Evolutionary conservation across 768 basidiomycete species (phyloP), one percentile per base, ranked within the genome.

Genomic region (Cyclocybe cylindracea): DNA sequence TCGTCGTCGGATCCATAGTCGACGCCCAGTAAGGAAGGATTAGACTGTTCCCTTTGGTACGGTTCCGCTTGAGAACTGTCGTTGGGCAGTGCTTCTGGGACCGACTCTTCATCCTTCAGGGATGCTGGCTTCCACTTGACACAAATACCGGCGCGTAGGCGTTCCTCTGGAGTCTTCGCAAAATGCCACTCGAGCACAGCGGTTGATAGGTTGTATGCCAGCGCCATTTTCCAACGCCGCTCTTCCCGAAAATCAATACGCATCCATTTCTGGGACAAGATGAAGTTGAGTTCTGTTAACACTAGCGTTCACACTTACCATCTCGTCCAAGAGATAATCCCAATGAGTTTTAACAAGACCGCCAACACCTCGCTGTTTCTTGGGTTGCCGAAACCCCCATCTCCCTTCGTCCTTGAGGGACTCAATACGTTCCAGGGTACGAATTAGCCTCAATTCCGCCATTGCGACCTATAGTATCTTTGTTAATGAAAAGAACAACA

Each of bases 251-350:
- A 98, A 66, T 99, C 97, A 35, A 83, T 82, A 24, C 92, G 89
- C 83, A 99, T 88, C 97, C 97, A 99, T 82, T 89, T 92, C 95
- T 94, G 46, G 1, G 14, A 18, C 29, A 57, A 24, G 42, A 37
- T 39, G n/a, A 53, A 54, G 19, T 37, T 10, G 8, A 10, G 31
- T 5, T 41, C 13, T 7, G 40, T 14, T 7, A 37, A 61, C 32
- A 39, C 13, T 37, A 46, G 11, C 37, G 24, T 46, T 34, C 13
- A 35, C 19, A 73, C 81, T 59, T 48, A 91, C 93, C 94, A 98
- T 94, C 70, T 99, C 97, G 54, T 98, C 96, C 68, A 99, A 70
- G 33, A 99, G 76, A 68, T 94, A 90, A 66, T 98, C 97, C 93
- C 93, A 95, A 63, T 98, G 94, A 1, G 87, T 84, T 70, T 95